Evolutionary conservation across 1,284 basidiomycete genomes (phyloP), one percentile per base, ranked within the genome.

Genomic region (Malassezia caprae): DNA sequence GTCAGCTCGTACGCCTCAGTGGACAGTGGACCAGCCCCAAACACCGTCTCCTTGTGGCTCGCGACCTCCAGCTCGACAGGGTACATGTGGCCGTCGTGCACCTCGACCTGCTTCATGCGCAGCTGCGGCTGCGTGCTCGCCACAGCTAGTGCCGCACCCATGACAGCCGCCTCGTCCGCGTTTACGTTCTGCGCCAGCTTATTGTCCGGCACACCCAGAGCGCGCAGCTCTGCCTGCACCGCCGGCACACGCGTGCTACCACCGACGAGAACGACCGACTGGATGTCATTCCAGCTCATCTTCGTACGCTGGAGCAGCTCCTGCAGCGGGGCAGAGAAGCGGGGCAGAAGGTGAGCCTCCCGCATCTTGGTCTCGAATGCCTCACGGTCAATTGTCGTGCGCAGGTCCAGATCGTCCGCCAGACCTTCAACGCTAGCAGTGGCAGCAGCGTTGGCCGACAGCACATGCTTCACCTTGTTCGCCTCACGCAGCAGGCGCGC

Each of bases 401-500:
- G 83, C 78, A 90, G 93, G 76, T 99, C 94, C 40, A 91, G 81
- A 68, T 98, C 94, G 68, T 86, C 86, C 27, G 84, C 85, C 7
- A 91, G 76, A 56, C 87, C 88, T 78, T 99, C 93, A 75, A 90
- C 86, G 61, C 81, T 80, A 23, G 84, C 81, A 44, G 77, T 78
- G 17, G 86, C 85, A 45, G 90, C 89, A 10, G 80, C 79, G 74
- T 99, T 99, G 46, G 91, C 91, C 68, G 90, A 94, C 58, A 99
- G 78, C 64, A 98, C 86, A 19, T 85, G 82, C 79, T 96, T 99
- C 65, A 96, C 83, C 52, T 90, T 82, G 45, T 82, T 83, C 0
- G 93, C 89, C 76, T 98, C 94, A 76, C 90, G 90, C 81, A 87
- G 85, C 15, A 98, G 77, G 76, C 91, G 91, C 3, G 88, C 86